Conservation (phyloP, 225 moss, liverwort and hornwort species). For the Asterella californica region DNA sequence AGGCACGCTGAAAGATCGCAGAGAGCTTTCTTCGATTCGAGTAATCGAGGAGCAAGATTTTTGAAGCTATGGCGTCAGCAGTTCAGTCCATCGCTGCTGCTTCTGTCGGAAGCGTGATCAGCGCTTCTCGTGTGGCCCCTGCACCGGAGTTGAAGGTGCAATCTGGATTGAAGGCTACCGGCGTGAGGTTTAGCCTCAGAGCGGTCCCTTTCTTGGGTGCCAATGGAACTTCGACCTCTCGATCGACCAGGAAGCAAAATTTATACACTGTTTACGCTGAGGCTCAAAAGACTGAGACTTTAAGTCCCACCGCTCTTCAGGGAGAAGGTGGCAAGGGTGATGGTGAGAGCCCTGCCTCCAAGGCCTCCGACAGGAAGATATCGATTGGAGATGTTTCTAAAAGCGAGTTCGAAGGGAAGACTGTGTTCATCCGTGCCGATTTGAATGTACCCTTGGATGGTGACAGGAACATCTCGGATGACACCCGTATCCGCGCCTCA, state of each 20-base stretch:
- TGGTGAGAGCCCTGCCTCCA: constrained; percentile 36
- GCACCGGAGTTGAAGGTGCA: constrained; percentile 11
- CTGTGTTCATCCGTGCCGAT: constrained; percentile 89
- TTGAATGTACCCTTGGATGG: constrained; percentile 73
- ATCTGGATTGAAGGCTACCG: constrained; percentile 32
- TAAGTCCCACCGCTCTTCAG: constrained; percentile 61
- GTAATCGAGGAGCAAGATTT: background rate
- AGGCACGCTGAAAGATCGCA: background rate
- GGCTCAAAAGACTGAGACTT: constrained; percentile 47
- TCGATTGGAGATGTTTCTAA: constrained; percentile 54
- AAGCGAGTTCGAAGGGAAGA: constrained; percentile 62
- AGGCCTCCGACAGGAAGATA: constrained; percentile 55
- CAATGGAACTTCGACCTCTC: constrained; percentile 1
- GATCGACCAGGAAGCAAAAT: constrained; percentile 20
- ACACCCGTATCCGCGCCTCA: constrained; percentile 86
- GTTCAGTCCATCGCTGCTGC: constrained; percentile 18
- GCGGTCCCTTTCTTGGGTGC: constrained; percentile 21
- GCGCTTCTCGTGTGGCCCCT: background rate
- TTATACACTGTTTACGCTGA: constrained; percentile 41
- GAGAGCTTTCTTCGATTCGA: background rate
- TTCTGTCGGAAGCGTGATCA: constrained; percentile 5
- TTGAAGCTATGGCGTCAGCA: constrained; percentile 18
- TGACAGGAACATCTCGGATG: constrained; percentile 56
- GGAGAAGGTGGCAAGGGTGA: constrained; percentile 57
- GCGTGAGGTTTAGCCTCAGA: constrained; percentile 36